Conservation (phyloP, 345 rosid genomes). For the Geranium rotundifolium region DNA sequence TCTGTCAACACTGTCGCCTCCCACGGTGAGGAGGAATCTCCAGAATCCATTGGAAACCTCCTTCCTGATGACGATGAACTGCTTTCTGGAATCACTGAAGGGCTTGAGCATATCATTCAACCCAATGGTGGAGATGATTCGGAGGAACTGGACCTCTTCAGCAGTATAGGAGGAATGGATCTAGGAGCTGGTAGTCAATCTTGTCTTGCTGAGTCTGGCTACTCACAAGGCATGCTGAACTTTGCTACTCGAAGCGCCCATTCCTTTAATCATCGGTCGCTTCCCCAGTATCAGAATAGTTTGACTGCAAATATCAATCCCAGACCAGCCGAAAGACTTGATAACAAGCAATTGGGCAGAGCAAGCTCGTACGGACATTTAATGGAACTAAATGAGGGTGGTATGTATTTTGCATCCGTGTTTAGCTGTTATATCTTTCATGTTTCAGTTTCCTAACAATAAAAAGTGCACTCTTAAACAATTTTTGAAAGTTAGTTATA, state of each 20-base stretch:
- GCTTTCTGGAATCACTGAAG: conserved; percentile 47
- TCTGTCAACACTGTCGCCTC: conserved; percentile 30
- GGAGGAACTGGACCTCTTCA: conserved; percentile 59
- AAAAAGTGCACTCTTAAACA: background rate
- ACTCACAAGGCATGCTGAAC: conserved; percentile 37
- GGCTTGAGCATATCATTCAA: conserved; percentile 16
- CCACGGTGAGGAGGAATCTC: conserved; percentile 34
- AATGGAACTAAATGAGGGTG: conserved; percentile 12
- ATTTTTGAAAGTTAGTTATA: background rate
- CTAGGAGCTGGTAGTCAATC: conserved; percentile 33
- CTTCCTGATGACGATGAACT: conserved; percentile 60
- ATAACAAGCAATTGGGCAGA: conserved; percentile 35
- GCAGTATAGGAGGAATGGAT: conserved; percentile 65
- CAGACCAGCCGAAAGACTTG: conserved; percentile 42
- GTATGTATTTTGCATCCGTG: background rate
- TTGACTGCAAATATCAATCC: conserved; percentile 30
- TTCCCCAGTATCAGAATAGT: conserved; percentile 61
- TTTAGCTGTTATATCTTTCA: background rate
- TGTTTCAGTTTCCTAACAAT: background rate
- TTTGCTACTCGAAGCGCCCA: conserved; percentile 38
- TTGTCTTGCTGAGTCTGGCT: conserved; percentile 1
- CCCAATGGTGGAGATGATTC: conserved; percentile 27
- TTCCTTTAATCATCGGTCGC: conserved; percentile 61
- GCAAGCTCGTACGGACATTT: conserved; percentile 29
- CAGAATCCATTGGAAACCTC: conserved; percentile 53